Evolutionary conservation across 352 stramenopile species (phyloP), one percentile per base, ranked within the genome.

Genomic region (Phytophthora gonapodyides): DNA sequence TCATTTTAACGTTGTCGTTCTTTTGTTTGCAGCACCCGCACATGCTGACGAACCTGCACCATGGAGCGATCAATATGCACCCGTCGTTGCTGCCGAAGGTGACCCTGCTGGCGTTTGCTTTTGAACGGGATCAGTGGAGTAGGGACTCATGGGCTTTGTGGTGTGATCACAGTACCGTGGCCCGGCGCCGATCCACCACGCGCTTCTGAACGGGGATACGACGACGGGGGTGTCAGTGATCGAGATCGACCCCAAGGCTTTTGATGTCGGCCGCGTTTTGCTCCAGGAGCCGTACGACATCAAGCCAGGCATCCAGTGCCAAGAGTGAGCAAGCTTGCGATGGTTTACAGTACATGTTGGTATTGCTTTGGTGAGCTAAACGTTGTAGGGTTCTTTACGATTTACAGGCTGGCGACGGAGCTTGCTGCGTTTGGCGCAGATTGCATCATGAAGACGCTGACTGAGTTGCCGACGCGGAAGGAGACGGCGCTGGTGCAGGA

Each of bases 1-100:
- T n/a, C 7, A 57, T 40, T 62, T 24, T 24, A 17, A 64, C 12
- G 17, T 27, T 59, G 30, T 50, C 4, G 27, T 31, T 31, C 27
- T 19, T 42, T 24, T 21, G 35, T 44, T 57, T 74, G 43, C 42
- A 91, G 82, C 81, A 94, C 56, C 76, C 80, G 42, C 81, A 92
- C 50, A 78, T 96, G 75, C 71, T 96, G 9, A 69, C 67, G 12
- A 75, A 81, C 8, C 59, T 96, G 17, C 35, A 75, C 13, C 67
- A 89, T 38, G 87, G 88, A 6, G 87, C 87, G 19, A 89, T 96
- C 58, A 96, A 96, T 61, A 92, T 96, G 85, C 88, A 96, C 47
- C 88, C 88, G 35, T 96, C 87, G 27, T 61, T 96, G 16, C 54
- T 96, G 43, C 88, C 88, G 41, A 91, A 91, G 74, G 78, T 85